These are phyloP conservation scores for Leishmania tarentolae DNA, from an alignment of 208 protist genomes.

Conservation along the genomic window DNA sequence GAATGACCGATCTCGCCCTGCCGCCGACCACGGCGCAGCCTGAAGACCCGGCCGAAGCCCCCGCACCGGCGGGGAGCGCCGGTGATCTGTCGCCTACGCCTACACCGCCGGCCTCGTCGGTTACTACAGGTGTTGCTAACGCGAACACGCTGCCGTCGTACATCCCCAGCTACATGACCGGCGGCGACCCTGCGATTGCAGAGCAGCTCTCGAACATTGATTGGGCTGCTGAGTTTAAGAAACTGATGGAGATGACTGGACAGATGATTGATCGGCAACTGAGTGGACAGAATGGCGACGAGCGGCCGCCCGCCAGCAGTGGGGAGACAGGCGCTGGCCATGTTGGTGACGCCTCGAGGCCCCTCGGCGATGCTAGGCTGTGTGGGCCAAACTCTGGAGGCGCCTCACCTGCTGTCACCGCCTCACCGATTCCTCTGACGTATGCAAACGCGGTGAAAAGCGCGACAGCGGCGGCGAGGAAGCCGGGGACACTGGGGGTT, in stretches of 20 bases:
- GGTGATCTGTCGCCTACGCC: neutral
- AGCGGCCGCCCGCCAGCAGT: constrained; percentile 8
- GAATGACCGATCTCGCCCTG: constrained; percentile 45
- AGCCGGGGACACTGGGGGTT: constrained; percentile 30
- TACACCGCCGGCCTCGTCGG: constrained; percentile 2
- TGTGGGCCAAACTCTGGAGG: neutral
- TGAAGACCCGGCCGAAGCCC: constrained; percentile 6
- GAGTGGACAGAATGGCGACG: constrained; percentile 40
- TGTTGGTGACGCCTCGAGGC: neutral
- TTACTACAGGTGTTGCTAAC: neutral
- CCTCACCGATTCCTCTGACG: constrained; percentile 30
- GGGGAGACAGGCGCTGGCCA: constrained; percentile 7
- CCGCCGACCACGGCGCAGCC: constrained; percentile 41
- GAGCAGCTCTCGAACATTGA: constrained; percentile 42
- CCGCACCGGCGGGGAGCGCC: neutral
- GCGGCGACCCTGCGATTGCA: constrained; percentile 20
- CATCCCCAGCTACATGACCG: constrained; percentile 37
- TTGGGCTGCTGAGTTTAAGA: constrained; percentile 74
- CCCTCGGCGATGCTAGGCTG: neutral
- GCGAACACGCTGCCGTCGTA: constrained; percentile 18
- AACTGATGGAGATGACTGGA: constrained; percentile 73
- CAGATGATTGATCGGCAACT: constrained; percentile 71
- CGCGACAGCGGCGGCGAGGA: constrained; percentile 19
- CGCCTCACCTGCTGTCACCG: constrained; percentile 4
- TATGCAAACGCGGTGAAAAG: constrained; percentile 46